Evolutionary conservation across 78 protist genomes (phyloP).

Genomic region (Andalucia godoyi): DNA sequence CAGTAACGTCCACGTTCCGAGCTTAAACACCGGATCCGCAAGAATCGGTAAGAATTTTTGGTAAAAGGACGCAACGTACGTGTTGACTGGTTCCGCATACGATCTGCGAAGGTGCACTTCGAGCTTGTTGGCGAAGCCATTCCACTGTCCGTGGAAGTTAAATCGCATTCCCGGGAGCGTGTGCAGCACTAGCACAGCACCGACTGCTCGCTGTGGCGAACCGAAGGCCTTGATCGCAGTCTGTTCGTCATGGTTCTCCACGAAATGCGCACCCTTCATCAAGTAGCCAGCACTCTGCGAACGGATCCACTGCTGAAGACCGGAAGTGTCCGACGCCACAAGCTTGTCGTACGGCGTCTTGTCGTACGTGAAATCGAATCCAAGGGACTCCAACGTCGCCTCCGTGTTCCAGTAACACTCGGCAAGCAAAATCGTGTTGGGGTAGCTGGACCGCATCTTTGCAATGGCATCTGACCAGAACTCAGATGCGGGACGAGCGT

Average conservation of each 20-base stretch:
- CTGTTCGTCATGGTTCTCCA: slow-evolving; percentile 71
- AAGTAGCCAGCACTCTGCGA: not conserved
- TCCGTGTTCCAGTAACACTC: slow-evolving; percentile 60
- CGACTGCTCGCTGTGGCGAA: slow-evolving; percentile 40
- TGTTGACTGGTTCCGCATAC: slow-evolving; percentile 31
- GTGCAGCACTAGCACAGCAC: slow-evolving; percentile 61
- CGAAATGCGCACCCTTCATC: slow-evolving; percentile 21
- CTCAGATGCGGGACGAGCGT: slow-evolving; percentile 45
- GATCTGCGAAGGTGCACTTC: slow-evolving; percentile 32
- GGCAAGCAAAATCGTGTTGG: slow-evolving; percentile 55
- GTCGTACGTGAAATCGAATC: slow-evolving; percentile 79
- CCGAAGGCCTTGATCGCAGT: slow-evolving; percentile 55
- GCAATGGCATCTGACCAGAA: slow-evolving; percentile 66
- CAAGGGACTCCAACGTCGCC: slow-evolving; percentile 26
- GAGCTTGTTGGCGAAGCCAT: not conserved
- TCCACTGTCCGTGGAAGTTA: slow-evolving; percentile 34
- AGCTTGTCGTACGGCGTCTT: slow-evolving; percentile 55
- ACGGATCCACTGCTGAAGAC: not conserved
- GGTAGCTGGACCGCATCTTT: slow-evolving; percentile 41
- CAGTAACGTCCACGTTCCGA: slow-evolving; percentile 34
- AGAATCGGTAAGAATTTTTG: slow-evolving; percentile 27
- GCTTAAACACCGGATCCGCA: slow-evolving; percentile 40
- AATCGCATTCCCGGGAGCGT: slow-evolving; percentile 68
- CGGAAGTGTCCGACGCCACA: not conserved
- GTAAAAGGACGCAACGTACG: slow-evolving; percentile 28